Conservation (phyloP, 2,329 filamentous ascomycete species). For the Daldinia sp. region DNA sequence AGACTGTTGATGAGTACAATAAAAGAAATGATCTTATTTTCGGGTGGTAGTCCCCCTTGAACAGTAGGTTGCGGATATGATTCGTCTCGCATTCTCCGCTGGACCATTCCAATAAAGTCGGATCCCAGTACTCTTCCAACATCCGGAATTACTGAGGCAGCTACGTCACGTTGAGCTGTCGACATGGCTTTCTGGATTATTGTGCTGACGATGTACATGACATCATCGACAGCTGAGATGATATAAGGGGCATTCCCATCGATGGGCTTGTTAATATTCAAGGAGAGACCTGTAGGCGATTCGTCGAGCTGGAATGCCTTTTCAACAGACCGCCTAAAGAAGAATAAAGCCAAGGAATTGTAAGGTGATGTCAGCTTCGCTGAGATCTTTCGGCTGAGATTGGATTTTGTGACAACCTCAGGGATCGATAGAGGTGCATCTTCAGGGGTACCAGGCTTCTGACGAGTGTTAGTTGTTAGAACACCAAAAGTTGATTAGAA, state of each 20-base stretch:
- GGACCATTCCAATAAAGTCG: conserved; percentile 96
- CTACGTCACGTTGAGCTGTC: conserved; percentile 82
- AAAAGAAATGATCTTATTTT: conserved; percentile 88
- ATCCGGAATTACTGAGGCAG: conserved; percentile 79
- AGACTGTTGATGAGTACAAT: conserved; percentile 95
- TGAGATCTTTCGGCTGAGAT: conserved; percentile 79
- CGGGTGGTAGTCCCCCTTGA: conserved; percentile 83
- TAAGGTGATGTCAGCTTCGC: conserved; percentile 81
- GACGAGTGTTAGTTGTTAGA: conserved; percentile 42
- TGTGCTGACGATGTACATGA: conserved; percentile 98
- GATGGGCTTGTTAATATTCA: conserved; percentile 76
- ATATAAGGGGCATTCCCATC: conserved; percentile 87
- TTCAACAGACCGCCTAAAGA: conserved; percentile 94
- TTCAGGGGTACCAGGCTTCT: conserved; percentile 59
- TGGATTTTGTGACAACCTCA: conserved; percentile 78
- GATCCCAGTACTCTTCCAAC: conserved; percentile 81
- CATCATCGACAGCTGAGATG: conserved; percentile 94
- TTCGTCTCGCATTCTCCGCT: conserved; percentile 97
- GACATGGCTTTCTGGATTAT: conserved; percentile 86
- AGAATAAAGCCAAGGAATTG: conserved; percentile 93
- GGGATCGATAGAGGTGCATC: conserved; percentile 71
- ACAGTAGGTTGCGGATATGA: conserved; percentile 83
- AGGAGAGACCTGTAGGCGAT: conserved; percentile 77
- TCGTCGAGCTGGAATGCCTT: conserved; percentile 98
- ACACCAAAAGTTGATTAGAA: conserved; percentile 23